Base-by-base conservation (phyloP, 2,329 filamentous ascomycete species). In the Nigrospora osmanthi region DNA sequence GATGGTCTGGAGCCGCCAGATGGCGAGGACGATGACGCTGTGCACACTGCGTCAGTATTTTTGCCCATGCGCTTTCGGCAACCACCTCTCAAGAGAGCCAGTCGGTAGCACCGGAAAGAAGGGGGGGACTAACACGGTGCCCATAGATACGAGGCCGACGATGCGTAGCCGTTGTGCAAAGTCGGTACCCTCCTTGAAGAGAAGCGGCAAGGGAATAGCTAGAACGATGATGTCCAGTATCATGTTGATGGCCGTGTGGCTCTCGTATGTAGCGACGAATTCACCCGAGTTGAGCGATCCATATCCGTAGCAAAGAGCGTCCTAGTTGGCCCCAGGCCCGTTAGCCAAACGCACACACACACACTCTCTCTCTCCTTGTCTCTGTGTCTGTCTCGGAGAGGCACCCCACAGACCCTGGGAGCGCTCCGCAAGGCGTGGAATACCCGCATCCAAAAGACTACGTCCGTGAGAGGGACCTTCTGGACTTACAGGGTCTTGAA, bases 201-300 rank as follows among this genome's bases (percentile, higher is more conserved):
- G 59, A 3, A 67, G 50, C 3, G 59, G 62, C 10, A 65, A 43
- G 1, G 63, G 61, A 5, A 66, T 51, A 7, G 51, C 42, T 13
- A 67, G 52, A 2, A 66, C 60, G 5, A 61, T 33, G 2, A 59
- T 35, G 39, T 65, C 64, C 12, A 67, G 54, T 2, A 51, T 34
- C 54, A 66, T 59, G 45, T 66, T 67, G 35, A 58, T 41, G 3
- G 54, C 55, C 1, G 60, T 55, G 39, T 67, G 64, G 45, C 54
- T 60, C 41, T 58, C 52, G 45, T 58, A 66, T 2, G 60, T 63
- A 2, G 54, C 56, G 30, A 57, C 51, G 45, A 67, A 62, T 1
- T 50, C 44, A 9, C 6, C 35, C 2, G 55, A 35, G 6, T 52
- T 30, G 19, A 51, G 52, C 3, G 61, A 59, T n/a, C 59, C 60